Conservation (phyloP, 2,329 filamentous ascomycete genomes). For the Clonostachys rhizophaga region DNA sequence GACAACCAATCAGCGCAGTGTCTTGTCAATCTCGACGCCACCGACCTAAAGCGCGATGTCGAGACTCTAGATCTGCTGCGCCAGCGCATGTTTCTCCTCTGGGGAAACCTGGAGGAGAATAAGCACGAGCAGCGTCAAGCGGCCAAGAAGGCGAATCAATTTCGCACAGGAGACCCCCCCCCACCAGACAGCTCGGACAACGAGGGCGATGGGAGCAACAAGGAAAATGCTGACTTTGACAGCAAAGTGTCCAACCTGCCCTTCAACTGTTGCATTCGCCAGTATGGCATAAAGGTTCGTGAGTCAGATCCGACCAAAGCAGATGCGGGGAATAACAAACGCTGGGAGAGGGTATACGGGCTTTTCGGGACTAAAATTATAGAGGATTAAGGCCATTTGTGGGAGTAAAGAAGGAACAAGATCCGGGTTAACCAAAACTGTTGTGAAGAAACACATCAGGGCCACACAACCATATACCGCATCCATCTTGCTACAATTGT, state of each 20-base stretch:
- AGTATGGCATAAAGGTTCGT: slow-evolving; percentile 57
- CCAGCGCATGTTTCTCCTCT: slow-evolving; percentile 71
- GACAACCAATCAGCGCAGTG: slow-evolving; percentile 49
- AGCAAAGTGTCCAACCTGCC: slow-evolving; percentile 43
- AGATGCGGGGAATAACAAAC: slow-evolving; percentile 34
- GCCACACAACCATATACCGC: too few relatives aligned
- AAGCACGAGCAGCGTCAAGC: slow-evolving; percentile 31
- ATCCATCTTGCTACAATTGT: too few relatives aligned
- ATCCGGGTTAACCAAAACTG: too few relatives aligned
- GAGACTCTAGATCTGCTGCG: slow-evolving; percentile 47
- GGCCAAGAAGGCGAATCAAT: slow-evolving; percentile 13
- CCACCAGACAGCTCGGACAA: slow-evolving; percentile 31
- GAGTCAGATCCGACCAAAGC: slow-evolving; percentile 33
- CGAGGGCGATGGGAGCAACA: slow-evolving; percentile 15
- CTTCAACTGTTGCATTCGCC: slow-evolving; percentile 66
- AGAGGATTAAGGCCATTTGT: too few relatives aligned
- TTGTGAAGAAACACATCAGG: too few relatives aligned
- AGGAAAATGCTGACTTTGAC: slow-evolving; percentile 2
- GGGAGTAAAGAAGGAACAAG: too few relatives aligned
- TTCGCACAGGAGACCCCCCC: slow-evolving; percentile 18
- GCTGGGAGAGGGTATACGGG: slow-evolving; percentile 60
- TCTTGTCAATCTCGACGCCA: slow-evolving; percentile 41
- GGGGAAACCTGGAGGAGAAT: slow-evolving; percentile 79
- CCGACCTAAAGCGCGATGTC: slow-evolving; percentile 49
- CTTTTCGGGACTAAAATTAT: slow-evolving; percentile 55